Evolutionary conservation across 2,329 filamentous ascomycete genomes (phyloP).

Genomic region (Thelonectria olida): DNA sequence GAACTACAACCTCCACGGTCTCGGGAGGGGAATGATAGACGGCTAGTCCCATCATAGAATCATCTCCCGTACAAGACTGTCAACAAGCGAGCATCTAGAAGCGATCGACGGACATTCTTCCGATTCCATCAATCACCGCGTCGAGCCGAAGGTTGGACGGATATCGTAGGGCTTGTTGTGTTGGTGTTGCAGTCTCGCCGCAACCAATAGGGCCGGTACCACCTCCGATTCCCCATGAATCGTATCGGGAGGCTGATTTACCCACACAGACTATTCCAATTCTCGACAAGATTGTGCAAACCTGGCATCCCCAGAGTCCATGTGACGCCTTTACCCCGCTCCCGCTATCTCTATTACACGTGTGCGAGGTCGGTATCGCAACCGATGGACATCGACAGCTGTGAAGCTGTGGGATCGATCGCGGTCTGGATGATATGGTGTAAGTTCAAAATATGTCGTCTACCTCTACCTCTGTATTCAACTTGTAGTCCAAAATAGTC

Average conservation of each 20-base stretch:
- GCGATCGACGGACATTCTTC: slow-evolving; percentile 3
- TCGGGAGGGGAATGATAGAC: background rate
- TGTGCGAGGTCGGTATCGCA: slow-evolving; percentile 13
- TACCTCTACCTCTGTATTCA: background rate
- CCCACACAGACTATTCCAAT: slow-evolving; percentile 15
- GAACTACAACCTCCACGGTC: background rate
- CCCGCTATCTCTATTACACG: slow-evolving; percentile 3
- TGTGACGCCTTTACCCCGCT: slow-evolving; percentile 21
- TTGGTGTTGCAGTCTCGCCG: background rate
- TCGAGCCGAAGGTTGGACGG: slow-evolving; percentile 1
- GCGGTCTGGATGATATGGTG: background rate
- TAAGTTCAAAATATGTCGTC: slow-evolving; percentile 18
- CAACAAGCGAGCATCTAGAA: background rate
- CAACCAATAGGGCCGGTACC: slow-evolving; percentile 7
- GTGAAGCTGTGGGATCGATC: background rate
- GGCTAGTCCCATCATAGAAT: background rate
- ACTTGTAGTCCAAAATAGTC: background rate
- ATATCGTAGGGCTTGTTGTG: slow-evolving; percentile 13
- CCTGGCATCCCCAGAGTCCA: slow-evolving; percentile 5
- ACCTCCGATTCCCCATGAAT: slow-evolving; percentile 10
- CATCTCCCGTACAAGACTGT: slow-evolving; percentile 30
- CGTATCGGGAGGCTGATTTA: background rate
- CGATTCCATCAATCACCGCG: background rate
- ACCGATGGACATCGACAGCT: slow-evolving; percentile 9
- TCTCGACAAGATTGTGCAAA: slow-evolving; percentile 12